Evolutionary conservation across 495 filamentous ascomycete genomes (phyloP).

Genomic region (Penicillium cataractarum): DNA sequence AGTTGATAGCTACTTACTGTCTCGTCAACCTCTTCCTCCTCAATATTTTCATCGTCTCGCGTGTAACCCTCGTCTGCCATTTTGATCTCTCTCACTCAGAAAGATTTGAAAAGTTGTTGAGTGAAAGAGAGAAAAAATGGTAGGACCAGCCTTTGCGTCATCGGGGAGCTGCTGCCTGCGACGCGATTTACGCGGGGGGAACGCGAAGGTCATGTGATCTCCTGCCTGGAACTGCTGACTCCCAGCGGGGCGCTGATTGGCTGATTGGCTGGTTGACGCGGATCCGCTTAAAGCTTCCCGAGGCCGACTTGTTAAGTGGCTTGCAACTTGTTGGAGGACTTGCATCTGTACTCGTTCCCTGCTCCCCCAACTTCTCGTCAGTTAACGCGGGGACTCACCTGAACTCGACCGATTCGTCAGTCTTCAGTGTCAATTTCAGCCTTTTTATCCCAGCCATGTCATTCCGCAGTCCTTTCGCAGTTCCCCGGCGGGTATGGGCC

Average conservation of each 20-base stretch:
- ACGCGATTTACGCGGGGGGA: constrained; percentile 35
- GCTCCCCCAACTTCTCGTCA: neutral
- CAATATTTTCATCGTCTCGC: constrained; percentile 55
- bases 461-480: constrained; percentile 38
- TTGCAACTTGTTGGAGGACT: neutral
- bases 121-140: neutral
- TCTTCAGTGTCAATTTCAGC: neutral
- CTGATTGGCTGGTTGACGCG: neutral
- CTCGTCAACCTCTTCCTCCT: constrained; percentile 75
- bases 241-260: constrained; percentile 33
- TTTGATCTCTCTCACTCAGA: neutral
- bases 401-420: neutral
- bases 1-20: constrained; percentile 49
- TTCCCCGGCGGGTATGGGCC: constrained; percentile 38
- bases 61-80: constrained; percentile 51
- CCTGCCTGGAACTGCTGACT: constrained; percentile 36
- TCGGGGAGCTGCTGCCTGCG: constrained; percentile 29
- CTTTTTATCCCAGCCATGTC: constrained; percentile 33
- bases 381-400: constrained; percentile 1
- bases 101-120: neutral
- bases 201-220: constrained; percentile 48
- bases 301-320: constrained; percentile 2
- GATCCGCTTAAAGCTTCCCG: constrained; percentile 6
- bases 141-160: constrained; percentile 2
- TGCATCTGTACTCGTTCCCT: neutral